Evolutionary conservation across 2,329 filamentous ascomycete genomes (phyloP).

Genomic region (Calonectria multiphialidica): DNA sequence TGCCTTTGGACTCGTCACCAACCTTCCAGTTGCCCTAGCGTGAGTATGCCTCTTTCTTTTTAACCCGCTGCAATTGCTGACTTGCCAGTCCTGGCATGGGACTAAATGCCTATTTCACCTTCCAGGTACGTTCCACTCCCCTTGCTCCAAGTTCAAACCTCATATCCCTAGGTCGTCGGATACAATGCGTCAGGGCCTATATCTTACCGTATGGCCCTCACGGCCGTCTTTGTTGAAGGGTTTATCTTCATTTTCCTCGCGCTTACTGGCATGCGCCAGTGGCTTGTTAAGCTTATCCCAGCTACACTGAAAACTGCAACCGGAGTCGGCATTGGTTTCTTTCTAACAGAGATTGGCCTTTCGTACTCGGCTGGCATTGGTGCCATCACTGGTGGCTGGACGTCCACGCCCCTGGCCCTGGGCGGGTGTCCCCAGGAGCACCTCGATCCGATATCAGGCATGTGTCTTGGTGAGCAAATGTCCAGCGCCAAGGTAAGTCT

Average conservation of each 20-base stretch:
- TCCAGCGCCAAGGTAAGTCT: conserved; percentile 74
- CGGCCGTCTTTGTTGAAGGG: conserved; percentile 74
- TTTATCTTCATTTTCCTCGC: conserved; percentile 74
- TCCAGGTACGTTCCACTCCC: conserved; percentile 56
- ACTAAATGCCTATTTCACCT: conserved; percentile 76
- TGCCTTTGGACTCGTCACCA: conserved; percentile 83
- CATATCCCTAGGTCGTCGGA: conserved; percentile 70
- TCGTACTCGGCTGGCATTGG: conserved; percentile 89
- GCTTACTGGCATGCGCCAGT: conserved; percentile 78
- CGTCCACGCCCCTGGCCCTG: conserved; percentile 78
- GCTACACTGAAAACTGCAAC: conserved; percentile 75
- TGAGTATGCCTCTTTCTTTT: conserved; percentile 30
- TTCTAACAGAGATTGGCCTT: conserved; percentile 73
- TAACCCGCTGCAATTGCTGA: conserved; percentile 3
- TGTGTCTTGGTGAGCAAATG: conserved; percentile 76
- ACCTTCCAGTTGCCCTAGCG: conserved; percentile 71
- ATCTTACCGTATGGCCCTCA: conserved; percentile 70
- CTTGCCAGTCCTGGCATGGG: conserved; percentile 72
- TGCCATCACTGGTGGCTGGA: conserved; percentile 76
- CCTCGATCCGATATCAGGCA: conserved; percentile 58
- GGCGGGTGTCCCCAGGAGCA: conserved; percentile 77
- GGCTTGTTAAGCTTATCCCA: conserved; percentile 76
- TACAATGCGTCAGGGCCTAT: conserved; percentile 68
- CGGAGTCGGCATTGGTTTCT: conserved; percentile 74
- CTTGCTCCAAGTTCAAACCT: background rate